A percentile compares a stretch with the other conserved stretches of the same genome.
These are phyloP conservation scores for Senecio squalidus DNA, from an alignment of 140 eudicot genomes.

Conservation along the genomic window DNA sequence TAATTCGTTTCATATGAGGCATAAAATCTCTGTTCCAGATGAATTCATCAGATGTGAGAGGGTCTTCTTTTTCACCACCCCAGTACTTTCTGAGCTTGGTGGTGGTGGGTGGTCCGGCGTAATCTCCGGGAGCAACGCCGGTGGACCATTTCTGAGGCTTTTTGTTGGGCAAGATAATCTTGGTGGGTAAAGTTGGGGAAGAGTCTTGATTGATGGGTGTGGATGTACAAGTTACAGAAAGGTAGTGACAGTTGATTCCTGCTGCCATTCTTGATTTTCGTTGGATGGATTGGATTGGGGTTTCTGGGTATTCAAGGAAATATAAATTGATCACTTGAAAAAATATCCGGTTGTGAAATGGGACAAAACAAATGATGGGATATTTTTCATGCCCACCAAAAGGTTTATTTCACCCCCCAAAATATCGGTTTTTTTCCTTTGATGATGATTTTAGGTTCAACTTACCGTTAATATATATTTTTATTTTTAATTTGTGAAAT, in stretches of 20 bases:
- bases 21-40: constrained; percentile 91
- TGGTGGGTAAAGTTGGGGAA: constrained; percentile 45
- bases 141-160: constrained; percentile 94
- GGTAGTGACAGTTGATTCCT: constrained; percentile 30
- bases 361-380: neutral
- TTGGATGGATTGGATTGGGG: constrained; percentile 12
- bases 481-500: too few species aligned
- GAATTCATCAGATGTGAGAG: constrained; percentile 61
- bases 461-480: too few species aligned
- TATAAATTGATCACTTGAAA: too few species aligned
- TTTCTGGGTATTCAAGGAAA: too few species aligned
- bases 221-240: constrained; percentile 48
- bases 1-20: constrained; percentile 63
- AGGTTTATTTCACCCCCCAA: too few species aligned
- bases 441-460: too few species aligned
- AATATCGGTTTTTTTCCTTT: too few species aligned
- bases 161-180: constrained; percentile 73
- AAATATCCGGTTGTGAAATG: neutral
- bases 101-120: constrained; percentile 88
- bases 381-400: too few species aligned
- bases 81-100: constrained; percentile 91
- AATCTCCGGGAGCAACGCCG: constrained; percentile 91
- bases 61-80: constrained; percentile 90
- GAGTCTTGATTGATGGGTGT: constrained; percentile 37
- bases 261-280: constrained; percentile 36